A percentile compares a stretch with the other conserved stretches of the same genome.
Evolutionary conservation across 176 grass and related monocot genomes (phyloP).

Genomic region (Oropetium thomaeum): DNA sequence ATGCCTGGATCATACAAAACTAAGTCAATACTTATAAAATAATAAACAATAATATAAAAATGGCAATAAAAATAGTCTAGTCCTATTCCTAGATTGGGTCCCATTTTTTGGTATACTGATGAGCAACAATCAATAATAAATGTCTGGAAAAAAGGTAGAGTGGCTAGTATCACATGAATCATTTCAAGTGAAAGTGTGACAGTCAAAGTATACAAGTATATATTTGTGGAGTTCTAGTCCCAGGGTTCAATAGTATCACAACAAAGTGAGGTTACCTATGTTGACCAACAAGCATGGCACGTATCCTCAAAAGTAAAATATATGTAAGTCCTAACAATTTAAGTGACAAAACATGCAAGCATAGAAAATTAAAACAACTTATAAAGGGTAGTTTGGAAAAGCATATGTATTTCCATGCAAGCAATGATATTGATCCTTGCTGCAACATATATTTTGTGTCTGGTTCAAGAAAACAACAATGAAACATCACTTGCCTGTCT

Average conservation of each 20-base stretch:
- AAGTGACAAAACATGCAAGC: not conserved
- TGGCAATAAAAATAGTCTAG: not conserved
- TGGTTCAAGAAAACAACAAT: slow-evolving; percentile 15
- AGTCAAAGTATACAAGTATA: not conserved
- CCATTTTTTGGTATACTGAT: not conserved
- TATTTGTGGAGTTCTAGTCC: not conserved
- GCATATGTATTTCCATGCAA: slow-evolving; percentile 3
- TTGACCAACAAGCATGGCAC: not conserved
- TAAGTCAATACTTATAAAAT: slow-evolving; percentile 16
- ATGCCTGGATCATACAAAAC: slow-evolving; percentile 54
- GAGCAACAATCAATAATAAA: not conserved
- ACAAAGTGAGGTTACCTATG: not conserved
- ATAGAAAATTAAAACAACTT: slow-evolving; percentile 3
- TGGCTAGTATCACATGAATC: not conserved
- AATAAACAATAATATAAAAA: too few relatives aligned
- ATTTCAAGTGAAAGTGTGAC: not conserved
- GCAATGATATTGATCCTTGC: not conserved
- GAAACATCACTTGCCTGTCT: slow-evolving; percentile 65
- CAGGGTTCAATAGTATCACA: not conserved
- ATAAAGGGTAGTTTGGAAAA: not conserved
- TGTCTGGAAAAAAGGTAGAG: not conserved
- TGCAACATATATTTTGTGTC: not conserved
- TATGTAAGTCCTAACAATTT: not conserved
- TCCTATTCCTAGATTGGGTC: not conserved
- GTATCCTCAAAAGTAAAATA: not conserved